These are phyloP conservation scores for Chimonanthus salicifolius DNA, from an alignment of 164 flowering plant species.

Conservation along the genomic window DNA sequence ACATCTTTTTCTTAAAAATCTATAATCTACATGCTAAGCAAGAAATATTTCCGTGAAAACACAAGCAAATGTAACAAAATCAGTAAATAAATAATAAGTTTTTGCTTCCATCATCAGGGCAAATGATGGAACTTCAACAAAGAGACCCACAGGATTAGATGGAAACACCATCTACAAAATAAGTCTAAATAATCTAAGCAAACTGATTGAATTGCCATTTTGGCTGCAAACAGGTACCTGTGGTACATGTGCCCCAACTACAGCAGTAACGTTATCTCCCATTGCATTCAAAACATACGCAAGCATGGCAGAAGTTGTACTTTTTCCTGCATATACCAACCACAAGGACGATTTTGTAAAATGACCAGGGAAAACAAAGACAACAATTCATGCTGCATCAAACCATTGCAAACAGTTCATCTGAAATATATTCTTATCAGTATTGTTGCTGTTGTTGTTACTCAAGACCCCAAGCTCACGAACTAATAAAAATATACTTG, in stretches of 20 bases:
- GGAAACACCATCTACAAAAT: neutral
- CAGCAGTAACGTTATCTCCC: constrained; percentile 42
- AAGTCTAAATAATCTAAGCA: no score
- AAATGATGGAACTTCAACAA: neutral
- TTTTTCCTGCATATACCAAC: constrained; percentile 30
- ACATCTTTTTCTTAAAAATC: neutral
- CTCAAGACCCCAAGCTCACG: neutral
- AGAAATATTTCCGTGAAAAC: neutral
- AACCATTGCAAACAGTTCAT: neutral
- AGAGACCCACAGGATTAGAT: neutral
- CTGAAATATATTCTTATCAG: neutral
- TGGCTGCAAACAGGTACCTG: constrained; percentile 25
- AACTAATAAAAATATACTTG: no score
- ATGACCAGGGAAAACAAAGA: neutral
- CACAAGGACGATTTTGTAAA: neutral
- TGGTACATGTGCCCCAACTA: constrained; percentile 45
- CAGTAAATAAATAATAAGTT: no score
- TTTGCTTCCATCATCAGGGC: neutral
- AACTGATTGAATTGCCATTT: neutral
- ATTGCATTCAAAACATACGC: constrained; percentile 41
- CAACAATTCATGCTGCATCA: neutral
- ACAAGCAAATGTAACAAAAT: neutral
- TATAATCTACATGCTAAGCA: neutral
- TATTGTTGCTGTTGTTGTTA: no score
- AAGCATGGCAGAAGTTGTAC: constrained; percentile 42